Conservation (phyloP, 2,329 filamentous ascomycete species). For the Alternaria consortialis region DNA sequence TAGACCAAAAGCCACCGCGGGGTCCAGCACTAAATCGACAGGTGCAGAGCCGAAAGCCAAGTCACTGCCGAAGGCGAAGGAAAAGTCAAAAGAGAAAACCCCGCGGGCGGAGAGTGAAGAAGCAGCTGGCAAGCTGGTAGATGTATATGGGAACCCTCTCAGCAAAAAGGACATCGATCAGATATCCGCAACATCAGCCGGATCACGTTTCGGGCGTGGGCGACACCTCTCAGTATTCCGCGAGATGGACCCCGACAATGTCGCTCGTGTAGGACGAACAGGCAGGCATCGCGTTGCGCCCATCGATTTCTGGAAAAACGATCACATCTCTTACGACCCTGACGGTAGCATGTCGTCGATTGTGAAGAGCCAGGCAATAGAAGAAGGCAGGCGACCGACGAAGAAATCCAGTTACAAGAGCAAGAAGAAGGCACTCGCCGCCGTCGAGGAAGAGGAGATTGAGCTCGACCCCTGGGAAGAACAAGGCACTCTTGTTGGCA, state of each 20-base stretch:
- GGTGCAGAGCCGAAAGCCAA: conserved; percentile 29
- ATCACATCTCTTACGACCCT: conserved; percentile 75
- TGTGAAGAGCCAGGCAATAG: conserved; percentile 74
- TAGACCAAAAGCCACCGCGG: conserved; percentile 35
- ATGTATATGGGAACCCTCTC: conserved; percentile 43
- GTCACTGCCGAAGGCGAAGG: conserved; percentile 14
- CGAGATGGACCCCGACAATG: conserved; percentile 42
- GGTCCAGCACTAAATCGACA: conserved; percentile 26
- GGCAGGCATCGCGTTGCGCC: conserved; percentile 82
- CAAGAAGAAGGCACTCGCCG: conserved; percentile 41
- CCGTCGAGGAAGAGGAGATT: conserved; percentile 63
- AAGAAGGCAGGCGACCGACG: conserved; percentile 44
- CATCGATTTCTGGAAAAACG: conserved; percentile 86
- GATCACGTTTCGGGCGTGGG: conserved; percentile 45
- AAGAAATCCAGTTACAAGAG: conserved; percentile 38
- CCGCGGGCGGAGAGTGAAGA: conserved; percentile 17
- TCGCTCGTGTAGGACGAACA: conserved; percentile 62
- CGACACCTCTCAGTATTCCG: conserved; percentile 48
- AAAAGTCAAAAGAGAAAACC: conserved; percentile 13
- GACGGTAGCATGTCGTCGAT: conserved; percentile 78
- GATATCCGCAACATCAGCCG: conserved; percentile 44
- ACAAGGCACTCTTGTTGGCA: conserved; percentile 69
- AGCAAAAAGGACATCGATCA: conserved; percentile 45
- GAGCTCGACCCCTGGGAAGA: conserved; percentile 75
- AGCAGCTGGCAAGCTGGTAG: conserved; percentile 41